Evolutionary conservation across 805 yeast species (phyloP).

Genomic region (Barnettozyma botsteinii): DNA sequence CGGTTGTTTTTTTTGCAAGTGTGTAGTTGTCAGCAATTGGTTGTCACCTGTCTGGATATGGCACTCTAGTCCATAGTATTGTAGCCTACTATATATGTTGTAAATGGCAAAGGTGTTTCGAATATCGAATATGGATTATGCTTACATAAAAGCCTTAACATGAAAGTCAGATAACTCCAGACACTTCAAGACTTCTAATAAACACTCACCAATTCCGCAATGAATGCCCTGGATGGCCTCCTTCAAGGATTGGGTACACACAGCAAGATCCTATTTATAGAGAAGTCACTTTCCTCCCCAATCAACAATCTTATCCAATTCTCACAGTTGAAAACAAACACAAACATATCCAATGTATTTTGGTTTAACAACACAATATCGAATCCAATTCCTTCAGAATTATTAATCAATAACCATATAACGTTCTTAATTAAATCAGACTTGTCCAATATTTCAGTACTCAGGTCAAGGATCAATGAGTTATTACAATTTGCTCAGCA

Average conservation of each 20-base stretch:
- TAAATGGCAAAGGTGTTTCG: too few species aligned
- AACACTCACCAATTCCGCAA: not conserved
- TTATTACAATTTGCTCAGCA: constrained; percentile 11
- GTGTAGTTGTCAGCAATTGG: too few species aligned
- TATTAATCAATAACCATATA: constrained; percentile 9
- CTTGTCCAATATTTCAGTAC: constrained; percentile 11
- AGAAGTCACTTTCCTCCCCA: constrained; percentile 40
- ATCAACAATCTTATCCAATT: constrained; percentile 54
- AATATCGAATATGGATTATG: too few species aligned
- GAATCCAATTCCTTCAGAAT: constrained; percentile 7
- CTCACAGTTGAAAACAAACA: constrained; percentile 42
- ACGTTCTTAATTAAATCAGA: constrained; percentile 24
- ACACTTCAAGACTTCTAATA: too few species aligned
- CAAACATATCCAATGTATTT: constrained; percentile 41
- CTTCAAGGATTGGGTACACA: constrained; percentile 21
- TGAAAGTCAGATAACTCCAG: too few species aligned
- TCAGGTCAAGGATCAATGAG: constrained; percentile 18
- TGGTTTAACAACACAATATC: constrained; percentile 35
- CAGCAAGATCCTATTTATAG: constrained; percentile 32
- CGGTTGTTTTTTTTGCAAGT: constrained; percentile 2
- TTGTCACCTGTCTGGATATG: too few species aligned
- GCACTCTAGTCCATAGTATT: too few species aligned
- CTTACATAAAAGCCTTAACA: too few species aligned
- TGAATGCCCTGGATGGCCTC: constrained; percentile 7
- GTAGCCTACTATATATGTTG: too few species aligned